Base-by-base conservation (phyloP, 2,329 filamentous ascomycete species). In the Colletotrichum eleusines region DNA sequence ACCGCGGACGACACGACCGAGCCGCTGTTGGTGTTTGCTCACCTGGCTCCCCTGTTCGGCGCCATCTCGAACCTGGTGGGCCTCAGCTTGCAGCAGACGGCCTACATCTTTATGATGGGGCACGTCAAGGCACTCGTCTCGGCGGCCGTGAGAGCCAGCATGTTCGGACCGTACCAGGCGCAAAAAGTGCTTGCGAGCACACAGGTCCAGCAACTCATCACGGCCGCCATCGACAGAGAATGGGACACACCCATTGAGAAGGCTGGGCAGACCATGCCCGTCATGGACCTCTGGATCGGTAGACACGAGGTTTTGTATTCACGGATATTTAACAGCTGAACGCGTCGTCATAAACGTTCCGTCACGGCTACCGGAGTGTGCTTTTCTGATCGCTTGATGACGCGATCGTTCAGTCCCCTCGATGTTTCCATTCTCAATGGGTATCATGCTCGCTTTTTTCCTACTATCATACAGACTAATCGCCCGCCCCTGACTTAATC, bases 221-320 rank as follows among this genome's bases (percentile, higher is more conserved):
- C 84, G 31, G 82, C 80, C 2, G 85, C 89, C 68, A 85, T 95
- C 11, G 83, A 86, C 61, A 81, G 87, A 68, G 90, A 91, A 75
- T 91, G 88, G 88, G 75, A 84, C 18, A 88, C 84, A 68, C 78
- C 76, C 1, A 83, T 91, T 0, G 90, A 92, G 68, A 87, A 91
- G 73, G 92, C 93, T 4, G 92, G 91, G 6, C 92, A 95, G 83
- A 90, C 84, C 66, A 90, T 94, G 72, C 93, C 93, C 1, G 87
- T 90, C 1, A 90, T 95, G 87, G 93, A 96, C 82, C 79, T 96
- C 40, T 96, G 93, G 93, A 86, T 94, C 76, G 93, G 93, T 4
- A 86, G 93, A 77, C 93, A 96, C 79, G 93, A 96, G 84, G 83
- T 94, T 78, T 79, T 96, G 73, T 96, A 96, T 80, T 95, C 92